phyloP scores from a whole-genome alignment of 257 asterid species.

The Nicotiana knightiana region DNA sequence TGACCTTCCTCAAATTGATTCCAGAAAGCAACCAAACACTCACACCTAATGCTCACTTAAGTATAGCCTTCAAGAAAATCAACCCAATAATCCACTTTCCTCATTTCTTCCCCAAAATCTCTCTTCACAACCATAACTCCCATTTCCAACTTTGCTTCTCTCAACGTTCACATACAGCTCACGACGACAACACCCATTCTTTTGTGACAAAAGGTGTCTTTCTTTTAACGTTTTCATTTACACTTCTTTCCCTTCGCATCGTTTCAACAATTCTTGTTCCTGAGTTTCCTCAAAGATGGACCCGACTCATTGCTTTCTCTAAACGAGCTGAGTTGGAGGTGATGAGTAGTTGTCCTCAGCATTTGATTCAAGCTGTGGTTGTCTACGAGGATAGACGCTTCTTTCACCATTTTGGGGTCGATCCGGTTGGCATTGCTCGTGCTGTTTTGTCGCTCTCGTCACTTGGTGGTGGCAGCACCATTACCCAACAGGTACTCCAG shows the following conservation, averaged over 20 bases:
- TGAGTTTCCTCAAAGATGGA: conserved; percentile 29
- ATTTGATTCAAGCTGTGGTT: conserved; percentile 29
- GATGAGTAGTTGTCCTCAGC: conserved; percentile 14
- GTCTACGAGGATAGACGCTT: conserved; percentile 31
- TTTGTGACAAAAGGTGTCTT: conserved; percentile 13
- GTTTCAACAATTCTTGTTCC: conserved; percentile 23
- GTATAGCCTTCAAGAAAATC: background rate
- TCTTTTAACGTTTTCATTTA: conserved; percentile 22
- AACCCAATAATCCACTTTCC: background rate
- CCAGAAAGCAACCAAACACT: background rate
- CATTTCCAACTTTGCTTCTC: conserved; percentile 15
- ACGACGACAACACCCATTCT: background rate
- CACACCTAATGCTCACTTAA: background rate
- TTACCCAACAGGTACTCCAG: conserved; percentile 23
- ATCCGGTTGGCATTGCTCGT: conserved; percentile 28
- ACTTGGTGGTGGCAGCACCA: conserved; percentile 36
- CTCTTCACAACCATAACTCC: background rate
- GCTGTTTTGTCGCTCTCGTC: conserved; percentile 27
- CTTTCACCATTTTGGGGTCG: conserved; percentile 27
- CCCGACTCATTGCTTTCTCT: conserved; percentile 19
- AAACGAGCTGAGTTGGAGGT: conserved; percentile 24
- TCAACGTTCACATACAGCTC: background rate
- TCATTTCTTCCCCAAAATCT: background rate
- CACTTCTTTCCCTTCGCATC: conserved; percentile 24
- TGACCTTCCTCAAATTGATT: background rate